Conservation (phyloP, 140 eudicot genomes). For the Bidens hawaiensis region DNA sequence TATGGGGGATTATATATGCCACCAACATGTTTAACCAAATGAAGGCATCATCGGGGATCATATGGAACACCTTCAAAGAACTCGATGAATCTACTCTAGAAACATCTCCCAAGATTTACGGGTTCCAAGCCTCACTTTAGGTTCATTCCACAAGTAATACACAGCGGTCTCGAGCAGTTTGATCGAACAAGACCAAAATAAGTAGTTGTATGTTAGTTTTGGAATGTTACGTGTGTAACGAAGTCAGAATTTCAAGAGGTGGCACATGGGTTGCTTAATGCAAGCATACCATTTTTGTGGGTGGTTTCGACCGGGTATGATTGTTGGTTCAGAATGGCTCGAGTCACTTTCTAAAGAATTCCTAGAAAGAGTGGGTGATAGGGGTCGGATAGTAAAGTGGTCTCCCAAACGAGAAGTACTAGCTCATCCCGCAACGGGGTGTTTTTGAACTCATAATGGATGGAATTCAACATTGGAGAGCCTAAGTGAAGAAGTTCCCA, state of each 20-base stretch:
- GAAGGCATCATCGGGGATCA: constrained; percentile 41
- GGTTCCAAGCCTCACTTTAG: constrained; percentile 44
- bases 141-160: constrained; percentile 54
- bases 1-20: neutral
- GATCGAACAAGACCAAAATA: constrained; percentile 45
- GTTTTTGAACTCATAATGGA: constrained; percentile 63
- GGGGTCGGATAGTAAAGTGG: constrained; percentile 56
- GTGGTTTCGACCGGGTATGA: constrained; percentile 52
- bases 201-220: constrained; percentile 51
- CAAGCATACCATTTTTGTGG: constrained; percentile 50
- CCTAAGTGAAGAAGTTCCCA: constrained; percentile 64
- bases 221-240: constrained; percentile 44
- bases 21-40: constrained; percentile 12
- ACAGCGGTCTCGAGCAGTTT: constrained; percentile 44
- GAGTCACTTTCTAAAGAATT: constrained; percentile 38
- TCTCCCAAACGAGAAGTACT: constrained; percentile 51
- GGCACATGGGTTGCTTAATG: constrained; percentile 43
- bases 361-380: constrained; percentile 23
- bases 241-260: constrained; percentile 34
- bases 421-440: constrained; percentile 48
- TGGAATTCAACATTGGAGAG: constrained; percentile 79
- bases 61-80: constrained; percentile 52
- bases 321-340: constrained; percentile 35
- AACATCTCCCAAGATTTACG: constrained; percentile 13
- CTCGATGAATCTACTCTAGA: constrained; percentile 38